A percentile compares a stretch with the other conserved stretches of the same genome.
These are phyloP conservation scores for Colletotrichum sp. DNA, from an alignment of 2,329 filamentous ascomycete species.

Conservation along the genomic window DNA sequence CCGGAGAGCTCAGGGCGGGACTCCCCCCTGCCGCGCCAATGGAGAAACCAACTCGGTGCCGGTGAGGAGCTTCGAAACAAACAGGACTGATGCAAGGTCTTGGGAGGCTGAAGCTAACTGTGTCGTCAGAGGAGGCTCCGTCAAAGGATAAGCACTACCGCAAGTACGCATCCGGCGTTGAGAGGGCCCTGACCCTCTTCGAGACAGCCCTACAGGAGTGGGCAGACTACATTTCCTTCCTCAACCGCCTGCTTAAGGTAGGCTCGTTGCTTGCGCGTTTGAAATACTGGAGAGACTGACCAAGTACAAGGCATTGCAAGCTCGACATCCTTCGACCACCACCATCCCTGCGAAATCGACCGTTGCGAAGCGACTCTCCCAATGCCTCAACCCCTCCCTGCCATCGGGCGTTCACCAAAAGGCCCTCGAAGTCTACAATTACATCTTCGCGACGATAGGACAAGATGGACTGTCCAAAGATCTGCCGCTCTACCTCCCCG, in stretches of 20 bases:
- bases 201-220: conserved; percentile 96
- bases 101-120: neutral
- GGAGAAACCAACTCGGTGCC: conserved; percentile 78
- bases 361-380: conserved; percentile 89
- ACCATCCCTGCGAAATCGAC: conserved; percentile 81
- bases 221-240: conserved; percentile 98
- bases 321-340: conserved; percentile 73
- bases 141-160: conserved; percentile 75
- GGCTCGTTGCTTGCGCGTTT: conserved; percentile 9
- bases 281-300: neutral
- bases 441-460: conserved; percentile 86
- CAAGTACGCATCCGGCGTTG: conserved; percentile 87
- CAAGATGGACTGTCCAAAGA: conserved; percentile 81
- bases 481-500: conserved; percentile 86
- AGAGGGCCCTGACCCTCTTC: conserved; percentile 86
- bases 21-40: conserved; percentile 76
- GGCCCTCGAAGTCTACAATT: conserved; percentile 89
- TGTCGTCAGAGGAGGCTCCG: conserved; percentile 53
- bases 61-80: conserved; percentile 56
- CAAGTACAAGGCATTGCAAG: conserved; percentile 77
- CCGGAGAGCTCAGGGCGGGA: conserved; percentile 85
- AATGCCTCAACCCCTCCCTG: conserved; percentile 91
- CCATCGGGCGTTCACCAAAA: conserved; percentile 98
- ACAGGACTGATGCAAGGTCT: neutral
- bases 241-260: conserved; percentile 90